Conservation (phyloP, 1,139 yeast species). For the Taphrina pruni region DNA sequence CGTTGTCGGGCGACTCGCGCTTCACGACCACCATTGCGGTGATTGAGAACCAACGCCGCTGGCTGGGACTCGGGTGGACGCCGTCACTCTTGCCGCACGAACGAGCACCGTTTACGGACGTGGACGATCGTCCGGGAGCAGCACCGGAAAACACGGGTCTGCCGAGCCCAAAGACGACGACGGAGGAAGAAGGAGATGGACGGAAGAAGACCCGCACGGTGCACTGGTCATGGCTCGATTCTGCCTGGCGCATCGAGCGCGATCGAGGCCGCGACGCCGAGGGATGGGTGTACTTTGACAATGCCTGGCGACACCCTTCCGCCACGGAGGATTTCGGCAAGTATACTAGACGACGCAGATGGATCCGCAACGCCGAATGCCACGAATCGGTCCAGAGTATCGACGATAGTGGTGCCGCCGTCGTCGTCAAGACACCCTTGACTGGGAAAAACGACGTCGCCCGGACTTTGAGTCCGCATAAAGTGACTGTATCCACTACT, state of each 20-base stretch:
- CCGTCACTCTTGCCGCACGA: constrained; percentile 87
- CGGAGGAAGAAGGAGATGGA: constrained; percentile 50
- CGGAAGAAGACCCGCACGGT: constrained; percentile 18
- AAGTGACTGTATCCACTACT: constrained; percentile 4
- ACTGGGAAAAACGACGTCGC: neutral
- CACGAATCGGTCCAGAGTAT: constrained; percentile 6
- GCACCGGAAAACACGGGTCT: constrained; percentile 76
- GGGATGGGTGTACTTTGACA: constrained; percentile 87
- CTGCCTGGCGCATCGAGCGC: constrained; percentile 77
- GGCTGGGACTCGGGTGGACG: constrained; percentile 99
- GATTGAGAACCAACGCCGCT: constrained; percentile 94
- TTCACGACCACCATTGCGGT: constrained; percentile 62
- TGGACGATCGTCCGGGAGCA: constrained; percentile 82
- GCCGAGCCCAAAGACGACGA: constrained; percentile 73
- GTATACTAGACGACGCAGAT: constrained; percentile 61
- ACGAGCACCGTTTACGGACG: constrained; percentile 93
- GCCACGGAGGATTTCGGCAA: constrained; percentile 81
- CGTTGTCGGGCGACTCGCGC: constrained; percentile 75
- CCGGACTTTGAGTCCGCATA: constrained; percentile 8
- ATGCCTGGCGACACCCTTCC: constrained; percentile 90
- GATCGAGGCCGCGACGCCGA: constrained; percentile 59
- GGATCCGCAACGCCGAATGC: constrained; percentile 40
- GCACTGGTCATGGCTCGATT: constrained; percentile 91
- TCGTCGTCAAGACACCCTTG: neutral
- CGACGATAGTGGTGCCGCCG: neutral